Percentiles rank a stretch among this genome's conserved stretches.
These are phyloP conservation scores for Cichorium intybus DNA, from an alignment of 140 eudicot genomes.

Conservation along the genomic window DNA sequence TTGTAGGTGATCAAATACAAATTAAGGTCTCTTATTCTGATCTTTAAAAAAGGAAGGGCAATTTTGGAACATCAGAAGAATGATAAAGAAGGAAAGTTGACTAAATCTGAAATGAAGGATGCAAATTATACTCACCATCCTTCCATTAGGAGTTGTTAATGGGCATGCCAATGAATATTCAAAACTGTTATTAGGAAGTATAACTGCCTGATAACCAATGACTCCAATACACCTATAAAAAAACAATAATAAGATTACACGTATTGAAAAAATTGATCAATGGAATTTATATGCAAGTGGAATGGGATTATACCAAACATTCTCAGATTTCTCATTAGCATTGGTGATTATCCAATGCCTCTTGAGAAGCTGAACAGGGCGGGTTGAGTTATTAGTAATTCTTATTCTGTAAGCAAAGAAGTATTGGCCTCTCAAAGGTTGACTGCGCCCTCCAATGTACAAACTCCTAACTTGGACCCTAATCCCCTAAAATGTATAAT, in stretches of 20 bases:
- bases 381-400: constrained; percentile 85
- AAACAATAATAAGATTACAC: background rate
- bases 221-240: constrained; percentile 83
- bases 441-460: too few relatives aligned
- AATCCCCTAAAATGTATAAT: constrained; percentile 54
- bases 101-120: background rate
- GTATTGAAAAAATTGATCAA: background rate
- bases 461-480: constrained; percentile 97
- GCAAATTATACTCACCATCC: constrained; percentile 68
- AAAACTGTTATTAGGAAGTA: constrained; percentile 85
- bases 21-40: too few relatives aligned
- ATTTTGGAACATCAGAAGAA: too few relatives aligned
- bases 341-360: constrained; percentile 96
- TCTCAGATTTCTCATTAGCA: constrained; percentile 89
- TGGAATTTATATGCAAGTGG: background rate
- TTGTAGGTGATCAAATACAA: too few relatives aligned
- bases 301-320: constrained; percentile 55
- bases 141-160: constrained; percentile 85
- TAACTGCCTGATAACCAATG: constrained; percentile 96
- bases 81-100: too few relatives aligned
- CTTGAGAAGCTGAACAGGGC: constrained; percentile 89
- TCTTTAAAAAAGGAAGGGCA: too few relatives aligned
- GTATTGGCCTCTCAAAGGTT: too few relatives aligned
- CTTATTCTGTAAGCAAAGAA: constrained; percentile 90
- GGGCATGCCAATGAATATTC: constrained; percentile 96